A percentile compares a stretch with the other conserved stretches of the same genome.
Conservation (phyloP, 805 yeast species). For the Saccharomyces eubayanus region DNA sequence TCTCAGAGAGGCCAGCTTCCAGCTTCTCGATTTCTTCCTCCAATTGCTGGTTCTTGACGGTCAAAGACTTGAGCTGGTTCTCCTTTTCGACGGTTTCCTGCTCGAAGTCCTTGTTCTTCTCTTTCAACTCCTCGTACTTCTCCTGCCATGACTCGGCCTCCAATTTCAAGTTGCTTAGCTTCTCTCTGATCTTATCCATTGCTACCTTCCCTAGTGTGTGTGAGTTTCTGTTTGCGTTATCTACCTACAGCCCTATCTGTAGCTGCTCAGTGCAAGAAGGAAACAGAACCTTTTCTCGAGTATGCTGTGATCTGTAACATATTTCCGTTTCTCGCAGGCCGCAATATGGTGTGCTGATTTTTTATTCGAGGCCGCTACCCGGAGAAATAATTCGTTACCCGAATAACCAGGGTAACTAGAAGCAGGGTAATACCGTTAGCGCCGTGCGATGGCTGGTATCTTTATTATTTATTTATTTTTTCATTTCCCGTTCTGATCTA, state of each 20-base stretch:
- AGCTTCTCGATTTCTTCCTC: conserved; percentile 69
- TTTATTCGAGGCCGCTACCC: conserved; percentile 5
- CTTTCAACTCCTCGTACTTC: conserved; percentile 76
- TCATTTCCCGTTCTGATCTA: background rate
- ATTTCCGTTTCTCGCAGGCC: background rate
- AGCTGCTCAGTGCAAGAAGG: background rate
- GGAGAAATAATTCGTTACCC: background rate
- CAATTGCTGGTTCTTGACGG: conserved; percentile 80
- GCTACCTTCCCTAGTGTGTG: conserved; percentile 6
- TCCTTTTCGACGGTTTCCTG: conserved; percentile 86
- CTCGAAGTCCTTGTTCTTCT: conserved; percentile 76
- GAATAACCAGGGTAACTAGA: too few species aligned
- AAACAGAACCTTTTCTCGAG: background rate
- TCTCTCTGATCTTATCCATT: conserved; percentile 55
- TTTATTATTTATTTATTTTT: background rate
- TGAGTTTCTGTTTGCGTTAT: background rate
- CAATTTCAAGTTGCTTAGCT: conserved; percentile 75
- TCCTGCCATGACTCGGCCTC: conserved; percentile 96
- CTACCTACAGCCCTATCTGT: background rate
- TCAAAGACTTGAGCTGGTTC: conserved; percentile 83
- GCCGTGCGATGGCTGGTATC: background rate
- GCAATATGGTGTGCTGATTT: background rate
- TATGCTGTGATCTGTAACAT: background rate
- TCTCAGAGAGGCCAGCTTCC: conserved; percentile 13
- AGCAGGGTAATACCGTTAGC: background rate